Evolutionary conservation across 768 basidiomycete species (phyloP), one percentile per base, ranked within the genome.

Genomic region (Boletus subparvulus): DNA sequence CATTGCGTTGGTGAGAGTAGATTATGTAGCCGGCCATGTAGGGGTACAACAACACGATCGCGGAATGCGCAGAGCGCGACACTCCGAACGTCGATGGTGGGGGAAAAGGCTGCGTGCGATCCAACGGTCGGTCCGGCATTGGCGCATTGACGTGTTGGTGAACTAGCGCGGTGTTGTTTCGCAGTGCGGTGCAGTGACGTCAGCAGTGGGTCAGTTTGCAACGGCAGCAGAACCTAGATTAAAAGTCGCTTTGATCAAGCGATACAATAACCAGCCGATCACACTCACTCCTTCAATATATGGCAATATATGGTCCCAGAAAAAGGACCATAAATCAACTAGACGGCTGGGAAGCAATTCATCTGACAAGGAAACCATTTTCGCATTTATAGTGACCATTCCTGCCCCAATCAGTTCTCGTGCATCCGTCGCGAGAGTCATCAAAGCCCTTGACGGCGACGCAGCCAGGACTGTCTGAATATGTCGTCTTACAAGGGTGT

Each of bases 341-440:
- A 96, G 80, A 30, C 92, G 80, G 6, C 77, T 77, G 6, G 95
- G 75, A 16, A 98, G 78, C 65, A 87, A 83, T 39, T 88, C 86
- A 42, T 95, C 94, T 28, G 93, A 88, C 10, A 89, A 75, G 4
- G 81, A 85, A 32, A 80, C 76, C 6, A 98, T 78, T 65, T 92
- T 94, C 0, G 92, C 85, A 62, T 92, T 94, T 26, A 98, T 78
- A 3, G 94, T 98, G 50, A 94, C 83, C 92, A 96, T 98, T 12
- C 94, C 94, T 2, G 85, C 81, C 1, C 84, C 83, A 52, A 96
- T 89, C 46, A 98, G 79, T 58, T 94, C 94, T 19, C 83, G 78
- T 0, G 93, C 83, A 71, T 95, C 93, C 51, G 81, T 75, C 54
- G 91, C 89, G 12, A 98, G 80, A 9, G 83, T 83, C 0, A 81